phyloP scores from a whole-genome alignment of 2,329 filamentous ascomycete genomes.

The Hypoxylon sp. region DNA sequence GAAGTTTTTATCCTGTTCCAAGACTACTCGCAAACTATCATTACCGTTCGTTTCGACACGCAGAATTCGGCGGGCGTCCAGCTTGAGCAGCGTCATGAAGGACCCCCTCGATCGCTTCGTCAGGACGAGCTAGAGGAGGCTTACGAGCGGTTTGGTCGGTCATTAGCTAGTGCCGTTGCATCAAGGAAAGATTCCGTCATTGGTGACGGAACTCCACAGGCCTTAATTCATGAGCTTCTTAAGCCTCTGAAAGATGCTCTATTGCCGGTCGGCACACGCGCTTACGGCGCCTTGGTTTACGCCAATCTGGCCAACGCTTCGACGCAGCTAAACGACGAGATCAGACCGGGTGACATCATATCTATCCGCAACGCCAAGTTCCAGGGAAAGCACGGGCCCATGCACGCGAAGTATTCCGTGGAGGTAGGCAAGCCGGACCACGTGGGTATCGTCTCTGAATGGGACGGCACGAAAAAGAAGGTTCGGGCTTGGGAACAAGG shows the following conservation, averaged over 20 bases:
- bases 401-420: constrained; percentile 92
- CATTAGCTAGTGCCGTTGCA: constrained; percentile 77
- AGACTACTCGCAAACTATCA: constrained; percentile 95
- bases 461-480: constrained; percentile 99
- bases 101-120: constrained; percentile 82
- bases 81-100: constrained; percentile 88
- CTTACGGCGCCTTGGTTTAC: constrained; percentile 93
- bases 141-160: constrained; percentile 83
- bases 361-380: constrained; percentile 93
- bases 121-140: constrained; percentile 94
- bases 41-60: constrained; percentile 83
- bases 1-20: constrained; percentile 90
- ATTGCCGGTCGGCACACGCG: constrained; percentile 84
- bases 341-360: constrained; percentile 91
- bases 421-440: constrained; percentile 93
- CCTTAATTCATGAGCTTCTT: constrained; percentile 83
- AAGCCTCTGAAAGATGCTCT: constrained; percentile 80
- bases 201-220: constrained; percentile 84
- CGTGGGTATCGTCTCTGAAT: constrained; percentile 91
- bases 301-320: constrained; percentile 95
- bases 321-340: constrained; percentile 91
- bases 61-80: constrained; percentile 78
- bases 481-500: constrained; percentile 96
- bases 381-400: constrained; percentile 92
- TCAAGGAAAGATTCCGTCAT: constrained; percentile 83